Conservation (phyloP, 2,329 filamentous ascomycete species). For the Helotiales sp. region DNA sequence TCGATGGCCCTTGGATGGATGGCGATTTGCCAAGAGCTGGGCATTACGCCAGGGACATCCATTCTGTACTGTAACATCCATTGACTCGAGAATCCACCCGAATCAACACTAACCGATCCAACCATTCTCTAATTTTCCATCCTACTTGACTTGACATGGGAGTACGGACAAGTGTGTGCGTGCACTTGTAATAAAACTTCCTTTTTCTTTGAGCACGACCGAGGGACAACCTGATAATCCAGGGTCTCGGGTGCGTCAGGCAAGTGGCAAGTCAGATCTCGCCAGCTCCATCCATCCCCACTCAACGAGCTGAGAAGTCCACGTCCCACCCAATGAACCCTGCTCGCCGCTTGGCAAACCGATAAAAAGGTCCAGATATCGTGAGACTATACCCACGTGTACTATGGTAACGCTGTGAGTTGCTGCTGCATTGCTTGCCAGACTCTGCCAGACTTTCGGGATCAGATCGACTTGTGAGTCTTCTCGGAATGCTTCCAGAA, state of each 20-base stretch:
- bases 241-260: not conserved
- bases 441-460: not conserved
- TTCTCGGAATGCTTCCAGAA: not conserved
- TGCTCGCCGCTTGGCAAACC: not conserved
- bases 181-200: not conserved
- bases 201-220: too few relatives aligned
- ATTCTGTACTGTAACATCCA: too few relatives aligned
- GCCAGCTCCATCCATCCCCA: not conserved
- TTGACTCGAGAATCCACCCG: too few relatives aligned
- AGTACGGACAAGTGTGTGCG: not conserved
- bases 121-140: too few relatives aligned
- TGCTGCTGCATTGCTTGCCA: not conserved
- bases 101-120: too few relatives aligned
- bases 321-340: not conserved
- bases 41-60: not conserved
- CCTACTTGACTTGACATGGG: too few relatives aligned
- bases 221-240: not conserved
- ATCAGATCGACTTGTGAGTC: not conserved
- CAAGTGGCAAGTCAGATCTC: not conserved
- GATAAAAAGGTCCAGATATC: not conserved
- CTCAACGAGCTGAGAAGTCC: not conserved
- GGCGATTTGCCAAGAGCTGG: not conserved
- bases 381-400: not conserved
- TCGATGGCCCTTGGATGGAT: too few relatives aligned
- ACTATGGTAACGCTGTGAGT: not conserved